phyloP scores from a whole-genome alignment of 2,329 filamentous ascomycete species.

The Pseudogymnoascus sp. region DNA sequence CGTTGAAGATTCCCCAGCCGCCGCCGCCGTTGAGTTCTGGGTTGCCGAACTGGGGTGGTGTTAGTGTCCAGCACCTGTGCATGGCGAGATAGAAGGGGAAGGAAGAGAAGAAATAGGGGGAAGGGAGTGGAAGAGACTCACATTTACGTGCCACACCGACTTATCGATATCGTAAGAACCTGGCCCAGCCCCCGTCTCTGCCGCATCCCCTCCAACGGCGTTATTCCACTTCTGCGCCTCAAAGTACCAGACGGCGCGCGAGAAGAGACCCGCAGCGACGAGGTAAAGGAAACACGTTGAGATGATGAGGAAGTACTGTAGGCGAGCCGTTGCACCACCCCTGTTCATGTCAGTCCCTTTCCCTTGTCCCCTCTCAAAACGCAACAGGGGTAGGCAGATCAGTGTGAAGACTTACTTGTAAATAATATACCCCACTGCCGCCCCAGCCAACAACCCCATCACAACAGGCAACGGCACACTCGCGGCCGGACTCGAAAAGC shows the following conservation, averaged over 20 bases:
- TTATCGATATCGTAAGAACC: constrained; percentile 72
- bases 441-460: constrained; percentile 59
- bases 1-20: constrained; percentile 83
- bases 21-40: constrained; percentile 62
- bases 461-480: constrained; percentile 72
- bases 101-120: neutral
- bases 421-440: constrained; percentile 60
- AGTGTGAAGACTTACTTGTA: constrained; percentile 59
- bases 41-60: constrained; percentile 62
- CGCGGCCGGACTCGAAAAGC: constrained; percentile 63
- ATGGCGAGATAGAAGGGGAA: no score
- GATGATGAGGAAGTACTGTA: constrained; percentile 71
- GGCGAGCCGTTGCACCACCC: constrained; percentile 53
- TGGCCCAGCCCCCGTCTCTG: constrained; percentile 55
- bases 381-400: no score
- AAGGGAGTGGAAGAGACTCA: constrained; percentile 31
- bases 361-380: no score
- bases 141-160: constrained; percentile 76
- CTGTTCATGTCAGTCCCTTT: constrained; percentile 23
- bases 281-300: constrained; percentile 81
- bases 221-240: constrained; percentile 57
- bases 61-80: no score
- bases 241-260: constrained; percentile 65
- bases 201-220: constrained; percentile 41
- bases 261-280: constrained; percentile 75